phyloP scores from a whole-genome alignment of 164 flowering plant genomes.

The Tetracentron sinense region DNA sequence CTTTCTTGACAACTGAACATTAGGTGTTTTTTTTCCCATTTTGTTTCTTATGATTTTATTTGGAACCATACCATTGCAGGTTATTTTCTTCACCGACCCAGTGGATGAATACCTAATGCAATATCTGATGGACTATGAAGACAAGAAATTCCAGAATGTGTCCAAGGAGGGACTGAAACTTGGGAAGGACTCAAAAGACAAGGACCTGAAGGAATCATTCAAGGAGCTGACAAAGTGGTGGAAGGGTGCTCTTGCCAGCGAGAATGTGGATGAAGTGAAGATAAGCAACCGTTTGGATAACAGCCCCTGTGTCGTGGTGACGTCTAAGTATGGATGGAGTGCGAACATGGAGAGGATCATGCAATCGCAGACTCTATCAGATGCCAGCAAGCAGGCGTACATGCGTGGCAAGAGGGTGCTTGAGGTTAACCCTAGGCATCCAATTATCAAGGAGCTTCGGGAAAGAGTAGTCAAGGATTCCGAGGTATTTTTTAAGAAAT shows the following conservation, averaged over 20 bases:
- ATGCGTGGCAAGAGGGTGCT: conserved; percentile 92
- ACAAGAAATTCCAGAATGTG: conserved; percentile 91
- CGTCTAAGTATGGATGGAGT: conserved; percentile 90
- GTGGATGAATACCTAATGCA: conserved; percentile 98
- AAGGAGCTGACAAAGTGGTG: conserved; percentile 97
- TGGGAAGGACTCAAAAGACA: conserved; percentile 77
- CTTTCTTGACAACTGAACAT: not conserved
- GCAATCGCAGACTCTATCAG: conserved; percentile 72
- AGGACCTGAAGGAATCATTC: conserved; percentile 87
- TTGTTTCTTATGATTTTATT: not conserved
- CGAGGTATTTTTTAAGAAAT: conserved; percentile 36
- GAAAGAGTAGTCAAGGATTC: conserved; percentile 54
- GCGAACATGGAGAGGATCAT: conserved; percentile 84
- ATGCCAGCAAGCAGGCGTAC: conserved; percentile 66
- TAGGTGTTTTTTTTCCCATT: not conserved
- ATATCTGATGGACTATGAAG: conserved; percentile 94
- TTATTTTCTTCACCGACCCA: conserved; percentile 96
- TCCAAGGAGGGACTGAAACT: conserved; percentile 95
- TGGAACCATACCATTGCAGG: conserved; percentile 40
- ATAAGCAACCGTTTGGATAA: conserved; percentile 61
- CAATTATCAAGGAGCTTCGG: conserved; percentile 66
- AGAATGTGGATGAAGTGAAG: conserved; percentile 69
- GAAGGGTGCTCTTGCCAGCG: conserved; percentile 57
- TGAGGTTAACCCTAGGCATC: conserved; percentile 78
- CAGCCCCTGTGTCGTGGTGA: conserved; percentile 76